Evolutionary conservation across 345 rosid species (phyloP).

Genomic region (Durio zibethinus): DNA sequence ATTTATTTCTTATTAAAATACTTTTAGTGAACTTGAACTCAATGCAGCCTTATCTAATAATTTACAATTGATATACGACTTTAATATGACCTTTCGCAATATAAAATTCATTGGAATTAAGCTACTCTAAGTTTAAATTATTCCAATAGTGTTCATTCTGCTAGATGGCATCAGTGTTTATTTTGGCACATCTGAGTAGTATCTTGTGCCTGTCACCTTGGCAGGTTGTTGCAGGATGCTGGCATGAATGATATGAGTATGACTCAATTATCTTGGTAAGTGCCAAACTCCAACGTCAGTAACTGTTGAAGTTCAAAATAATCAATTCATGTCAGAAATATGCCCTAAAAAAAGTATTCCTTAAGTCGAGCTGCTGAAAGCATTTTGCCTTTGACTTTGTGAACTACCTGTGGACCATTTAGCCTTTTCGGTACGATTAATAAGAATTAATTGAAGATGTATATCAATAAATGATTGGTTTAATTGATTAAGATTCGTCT

Average conservation of each 20-base stretch:
- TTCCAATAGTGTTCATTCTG: not conserved
- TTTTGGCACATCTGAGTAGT: too few relatives aligned
- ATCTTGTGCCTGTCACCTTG: conserved; percentile 13
- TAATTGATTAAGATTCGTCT: too few relatives aligned
- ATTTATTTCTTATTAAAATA: not conserved
- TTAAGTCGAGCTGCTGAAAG: not conserved
- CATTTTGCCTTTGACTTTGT: not conserved
- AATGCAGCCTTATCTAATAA: conserved; percentile 1
- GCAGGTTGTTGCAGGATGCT: conserved; percentile 83
- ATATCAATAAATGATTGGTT: too few relatives aligned
- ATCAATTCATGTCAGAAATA: not conserved
- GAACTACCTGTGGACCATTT: not conserved
- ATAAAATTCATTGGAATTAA: not conserved
- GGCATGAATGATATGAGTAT: conserved; percentile 60
- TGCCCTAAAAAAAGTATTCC: not conserved
- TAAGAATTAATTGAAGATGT: not conserved
- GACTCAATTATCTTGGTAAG: conserved; percentile 86
- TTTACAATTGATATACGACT: not conserved
- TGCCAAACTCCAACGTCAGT: not conserved
- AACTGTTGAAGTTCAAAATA: conserved; percentile 1
- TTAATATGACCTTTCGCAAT: not conserved
- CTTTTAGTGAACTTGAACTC: not conserved
- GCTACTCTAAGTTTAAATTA: not conserved
- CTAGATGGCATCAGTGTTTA: not conserved
- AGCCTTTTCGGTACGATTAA: not conserved